These are phyloP conservation scores for Metarhizium guizhouense DNA, from an alignment of 2,329 filamentous ascomycete genomes.

Conservation along the genomic window DNA sequence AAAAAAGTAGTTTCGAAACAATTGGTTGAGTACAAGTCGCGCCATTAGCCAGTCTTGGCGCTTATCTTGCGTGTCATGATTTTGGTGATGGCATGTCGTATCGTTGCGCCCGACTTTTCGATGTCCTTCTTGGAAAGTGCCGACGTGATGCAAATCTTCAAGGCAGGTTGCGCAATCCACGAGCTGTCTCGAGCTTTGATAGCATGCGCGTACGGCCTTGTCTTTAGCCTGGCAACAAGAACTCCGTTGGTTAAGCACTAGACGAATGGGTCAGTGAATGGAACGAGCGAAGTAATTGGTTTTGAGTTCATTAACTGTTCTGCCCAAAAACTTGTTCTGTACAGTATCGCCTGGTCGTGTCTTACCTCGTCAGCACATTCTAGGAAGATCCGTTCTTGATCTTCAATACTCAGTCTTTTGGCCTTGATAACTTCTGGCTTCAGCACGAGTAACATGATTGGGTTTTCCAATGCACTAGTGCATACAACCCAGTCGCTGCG, in stretches of 20 bases:
- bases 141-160: conserved; percentile 86
- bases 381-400: conserved; percentile 78
- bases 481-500: conserved; percentile 88
- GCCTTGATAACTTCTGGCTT: conserved; percentile 74
- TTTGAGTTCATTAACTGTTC: neutral
- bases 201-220: conserved; percentile 54
- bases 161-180: conserved; percentile 65
- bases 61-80: conserved; percentile 62
- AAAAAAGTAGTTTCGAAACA: neutral
- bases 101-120: conserved; percentile 82
- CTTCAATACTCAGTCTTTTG: conserved; percentile 57
- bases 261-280: neutral
- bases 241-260: conserved; percentile 81
- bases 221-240: conserved; percentile 79
- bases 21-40: neutral
- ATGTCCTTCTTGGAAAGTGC: conserved; percentile 89
- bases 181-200: conserved; percentile 60
- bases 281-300: neutral
- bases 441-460: conserved; percentile 72
- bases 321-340: neutral
- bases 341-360: conserved; percentile 3
- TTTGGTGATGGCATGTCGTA: conserved; percentile 90
- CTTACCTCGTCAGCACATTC: conserved; percentile 94
- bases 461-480: conserved; percentile 75
- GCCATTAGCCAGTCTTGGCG: conserved; percentile 17